Evolutionary conservation across 1,284 basidiomycete species (phyloP).

Genomic region (Boletellus dicymbophilus): DNA sequence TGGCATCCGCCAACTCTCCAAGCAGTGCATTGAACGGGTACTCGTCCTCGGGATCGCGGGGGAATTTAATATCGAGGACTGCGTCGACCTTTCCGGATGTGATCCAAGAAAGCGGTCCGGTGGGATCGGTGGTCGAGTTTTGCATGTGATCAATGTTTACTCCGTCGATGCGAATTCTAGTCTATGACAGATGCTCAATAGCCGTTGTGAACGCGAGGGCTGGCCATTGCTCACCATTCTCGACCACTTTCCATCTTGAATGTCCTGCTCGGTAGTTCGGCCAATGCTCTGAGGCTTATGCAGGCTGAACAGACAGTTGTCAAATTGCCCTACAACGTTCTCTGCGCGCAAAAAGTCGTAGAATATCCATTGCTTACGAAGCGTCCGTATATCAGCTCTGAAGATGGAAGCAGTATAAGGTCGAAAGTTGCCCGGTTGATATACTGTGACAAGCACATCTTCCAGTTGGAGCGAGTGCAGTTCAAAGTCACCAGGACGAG

Average conservation of each 20-base stretch:
- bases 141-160: conserved; percentile 97
- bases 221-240: conserved; percentile 74
- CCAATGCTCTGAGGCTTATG: conserved; percentile 98
- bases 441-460: conserved; percentile 92
- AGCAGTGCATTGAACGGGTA: conserved; percentile 88
- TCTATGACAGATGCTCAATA: conserved; percentile 49
- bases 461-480: conserved; percentile 89
- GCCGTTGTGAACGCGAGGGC: not conserved
- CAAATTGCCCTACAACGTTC: conserved; percentile 95
- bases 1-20: conserved; percentile 88
- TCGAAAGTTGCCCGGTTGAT: conserved; percentile 91
- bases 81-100: conserved; percentile 95
- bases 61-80: conserved; percentile 98
- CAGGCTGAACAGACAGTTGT: conserved; percentile 96
- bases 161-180: conserved; percentile 95
- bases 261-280: conserved; percentile 81
- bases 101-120: conserved; percentile 96
- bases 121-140: conserved; percentile 70
- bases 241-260: conserved; percentile 81
- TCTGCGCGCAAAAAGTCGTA: conserved; percentile 93
- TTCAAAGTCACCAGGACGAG: conserved; percentile 87
- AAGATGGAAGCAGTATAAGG: conserved; percentile 97
- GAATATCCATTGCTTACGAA: conserved; percentile 95
- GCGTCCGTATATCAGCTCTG: conserved; percentile 82
- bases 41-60: conserved; percentile 76